Evolutionary conservation across 23 red algal species (phyloP), one percentile per base, ranked within the genome.

Genomic region (Cyanidium caldarium): DNA sequence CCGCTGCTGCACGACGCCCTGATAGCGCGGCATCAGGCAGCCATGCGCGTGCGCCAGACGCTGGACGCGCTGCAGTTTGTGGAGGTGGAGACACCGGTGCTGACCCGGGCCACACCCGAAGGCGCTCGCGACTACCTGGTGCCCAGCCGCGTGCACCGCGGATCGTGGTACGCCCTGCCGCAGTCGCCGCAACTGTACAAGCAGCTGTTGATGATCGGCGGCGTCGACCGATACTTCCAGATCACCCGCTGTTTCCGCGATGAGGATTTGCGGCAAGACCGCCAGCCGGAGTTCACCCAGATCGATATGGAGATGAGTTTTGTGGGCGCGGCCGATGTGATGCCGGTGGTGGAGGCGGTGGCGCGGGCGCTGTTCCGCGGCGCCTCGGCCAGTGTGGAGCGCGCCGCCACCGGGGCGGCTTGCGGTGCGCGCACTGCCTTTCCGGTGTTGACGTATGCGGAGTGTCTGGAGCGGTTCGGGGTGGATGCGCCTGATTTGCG

Each of bases 171-270:
- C 67, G 92, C 92, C 12, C 72, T 98, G 29, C 92, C 92, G 16
- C 92, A 98, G 57, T 88, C 84, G 13, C 92, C 92, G 45, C 92
- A 98, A 57, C 83, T 98, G 45, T 98, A 89, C 82, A 98, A 98
- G 73, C 92, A 98, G 56, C 74, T 98, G 44, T 75, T 98, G 1
- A 98, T 98, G 92, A 72, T 89, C 5, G 81, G 76, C 38, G 84
- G 92, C 19, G 69, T 98, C 51, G 92, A 98, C 69, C 80, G 86
- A 37, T 98, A 98, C 56, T 98, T 98, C 72, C 92, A 98, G 65
- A 85, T 98, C 31, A 85, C 92, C 3, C 44, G 80, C n/a, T 98
- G 92, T 68, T 98, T 98, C 65, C 84, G 92, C 0, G 92, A 98
- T 68, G 92, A 98, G 45, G 92, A 98, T 75, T 45, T 98, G 37